Base-by-base conservation (phyloP, 495 filamentous ascomycete species). In the Apodospora peruviana region DNA sequence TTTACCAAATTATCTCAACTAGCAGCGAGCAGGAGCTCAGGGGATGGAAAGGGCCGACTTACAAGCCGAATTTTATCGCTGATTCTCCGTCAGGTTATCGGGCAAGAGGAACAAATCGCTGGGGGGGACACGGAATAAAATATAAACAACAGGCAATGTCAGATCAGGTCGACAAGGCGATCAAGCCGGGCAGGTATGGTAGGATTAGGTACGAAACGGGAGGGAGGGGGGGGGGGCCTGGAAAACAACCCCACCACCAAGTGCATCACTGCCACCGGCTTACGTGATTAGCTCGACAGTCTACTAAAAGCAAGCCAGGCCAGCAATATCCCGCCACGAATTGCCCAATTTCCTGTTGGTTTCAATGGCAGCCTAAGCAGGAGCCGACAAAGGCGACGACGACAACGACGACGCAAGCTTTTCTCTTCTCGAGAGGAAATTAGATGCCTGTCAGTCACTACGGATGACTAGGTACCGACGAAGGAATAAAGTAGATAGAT, bases 191-290 rank as follows among this genome's bases (percentile, higher is more conserved):
- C 47, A 58, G 27, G 12, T 32, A 32, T 5, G 27, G 5, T 12
- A 12, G 12, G 27, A 32, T 32, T 32, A 32, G 27, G 5, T 12
- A 53, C 50, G 46, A 54, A 63, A 60, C 55, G 39, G 51, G 52
- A 56, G 53, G 58, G 55, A 50, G 56, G 57, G 53, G 53, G 50
- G 45, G 45, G 49, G 45, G 59, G 47, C 40, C 56, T 49, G 50
- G 56, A 59, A 61, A 61, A 52, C 59, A 61, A 61, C 52, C 50
- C n/a, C 7, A 20, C 44, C 29, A 27, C 20, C 10, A 19, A 43
- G 7, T 10, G 12, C 12, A 43, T 25, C n/a, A 22, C 25, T 45
- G 34, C 53, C 45, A 22, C 29, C 44, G 37, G 52, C 52, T 54
- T 56, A 52, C 50, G 41, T 56, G 40, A 58, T 51, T 43, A 40